Evolutionary conservation across 1,284 basidiomycete species (phyloP).

Genomic region (Athelia sp.): DNA sequence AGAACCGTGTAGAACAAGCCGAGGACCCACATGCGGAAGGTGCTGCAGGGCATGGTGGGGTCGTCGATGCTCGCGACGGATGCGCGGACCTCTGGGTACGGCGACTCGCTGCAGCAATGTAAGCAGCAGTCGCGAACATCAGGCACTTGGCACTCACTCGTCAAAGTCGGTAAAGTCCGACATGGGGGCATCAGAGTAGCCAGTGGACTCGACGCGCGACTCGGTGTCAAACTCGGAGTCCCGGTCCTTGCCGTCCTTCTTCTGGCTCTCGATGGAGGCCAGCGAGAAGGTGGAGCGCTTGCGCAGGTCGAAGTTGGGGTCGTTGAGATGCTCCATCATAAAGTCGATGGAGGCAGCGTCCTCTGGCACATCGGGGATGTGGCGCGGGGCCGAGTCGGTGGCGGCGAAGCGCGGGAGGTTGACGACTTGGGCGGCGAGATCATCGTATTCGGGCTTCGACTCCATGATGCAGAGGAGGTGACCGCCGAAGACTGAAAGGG

Average conservation of each 20-base stretch:
- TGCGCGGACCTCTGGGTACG: constrained; percentile 85
- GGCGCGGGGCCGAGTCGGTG: constrained; percentile 24
- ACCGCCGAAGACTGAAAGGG: no score
- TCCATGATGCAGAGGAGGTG: no score
- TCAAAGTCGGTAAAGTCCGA: constrained; percentile 55
- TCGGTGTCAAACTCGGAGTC: constrained; percentile 43
- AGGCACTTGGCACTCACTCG: constrained; percentile 45
- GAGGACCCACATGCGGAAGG: constrained; percentile 81
- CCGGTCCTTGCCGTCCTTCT: constrained; percentile 21
- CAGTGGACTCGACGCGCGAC: constrained; percentile 47
- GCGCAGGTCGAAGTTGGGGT: constrained; percentile 68
- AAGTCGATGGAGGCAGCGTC: constrained; percentile 68
- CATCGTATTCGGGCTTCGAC: no score
- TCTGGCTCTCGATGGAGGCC: constrained; percentile 31
- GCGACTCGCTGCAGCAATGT: constrained; percentile 57
- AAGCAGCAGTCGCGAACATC: constrained; percentile 10
- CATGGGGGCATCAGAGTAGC: constrained; percentile 39
- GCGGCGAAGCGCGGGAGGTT: no score
- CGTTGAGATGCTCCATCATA: constrained; percentile 69
- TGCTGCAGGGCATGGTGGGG: constrained; percentile 73
- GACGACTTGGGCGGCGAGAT: no score
- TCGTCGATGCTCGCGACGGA: constrained; percentile 79
- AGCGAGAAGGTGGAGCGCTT: constrained; percentile 26
- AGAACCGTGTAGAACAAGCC: constrained; percentile 57
- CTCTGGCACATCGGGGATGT: constrained; percentile 71